phyloP scores from a whole-genome alignment of 2,329 filamentous ascomycete species.

The Xylariomycetidae sp. region DNA sequence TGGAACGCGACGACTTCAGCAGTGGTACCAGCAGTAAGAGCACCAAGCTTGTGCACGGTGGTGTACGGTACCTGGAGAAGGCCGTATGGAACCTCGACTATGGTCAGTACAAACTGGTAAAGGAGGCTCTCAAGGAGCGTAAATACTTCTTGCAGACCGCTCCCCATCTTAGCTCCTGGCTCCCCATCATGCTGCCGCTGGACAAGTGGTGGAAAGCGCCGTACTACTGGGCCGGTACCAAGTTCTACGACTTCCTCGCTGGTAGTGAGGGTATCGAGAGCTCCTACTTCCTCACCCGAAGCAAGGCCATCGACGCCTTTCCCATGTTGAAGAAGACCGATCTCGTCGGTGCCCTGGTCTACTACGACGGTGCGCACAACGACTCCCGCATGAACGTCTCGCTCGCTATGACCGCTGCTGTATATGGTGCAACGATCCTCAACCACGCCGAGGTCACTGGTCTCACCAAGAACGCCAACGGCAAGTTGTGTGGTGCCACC shows the following conservation, averaged over 20 bases:
- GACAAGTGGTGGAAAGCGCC: slow-evolving; percentile 73
- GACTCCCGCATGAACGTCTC: slow-evolving; percentile 91
- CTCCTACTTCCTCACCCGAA: slow-evolving; percentile 81
- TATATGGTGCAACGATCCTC: slow-evolving; percentile 76
- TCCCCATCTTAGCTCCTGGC: slow-evolving; percentile 66
- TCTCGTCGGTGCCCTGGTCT: slow-evolving; percentile 75
- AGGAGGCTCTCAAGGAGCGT: slow-evolving; percentile 66
- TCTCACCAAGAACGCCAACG: slow-evolving; percentile 67
- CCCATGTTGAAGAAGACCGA: slow-evolving; percentile 80
- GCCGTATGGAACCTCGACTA: slow-evolving; percentile 72
- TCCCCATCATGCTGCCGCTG: slow-evolving; percentile 70
- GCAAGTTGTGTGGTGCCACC: slow-evolving; percentile 66
- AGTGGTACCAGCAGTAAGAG: slow-evolving; percentile 70
- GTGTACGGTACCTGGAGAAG: slow-evolving; percentile 69
- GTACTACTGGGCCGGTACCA: slow-evolving; percentile 72
- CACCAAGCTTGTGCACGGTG: slow-evolving; percentile 72
- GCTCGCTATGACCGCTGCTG: slow-evolving; percentile 79
- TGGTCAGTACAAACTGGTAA: slow-evolving; percentile 64
- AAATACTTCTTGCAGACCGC: slow-evolving; percentile 71
- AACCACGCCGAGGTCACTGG: slow-evolving; percentile 79
- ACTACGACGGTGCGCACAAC: slow-evolving; percentile 89
- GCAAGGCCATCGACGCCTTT: slow-evolving; percentile 80
- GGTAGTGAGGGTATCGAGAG: slow-evolving; percentile 83
- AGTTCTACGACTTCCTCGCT: slow-evolving; percentile 79
- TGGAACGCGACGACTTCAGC: slow-evolving; percentile 69